Percentiles rank a stretch among this genome's conserved stretches.
These are phyloP conservation scores for Lachnellula occidentalis DNA, from an alignment of 2,329 filamentous ascomycete genomes.

Conservation along the genomic window DNA sequence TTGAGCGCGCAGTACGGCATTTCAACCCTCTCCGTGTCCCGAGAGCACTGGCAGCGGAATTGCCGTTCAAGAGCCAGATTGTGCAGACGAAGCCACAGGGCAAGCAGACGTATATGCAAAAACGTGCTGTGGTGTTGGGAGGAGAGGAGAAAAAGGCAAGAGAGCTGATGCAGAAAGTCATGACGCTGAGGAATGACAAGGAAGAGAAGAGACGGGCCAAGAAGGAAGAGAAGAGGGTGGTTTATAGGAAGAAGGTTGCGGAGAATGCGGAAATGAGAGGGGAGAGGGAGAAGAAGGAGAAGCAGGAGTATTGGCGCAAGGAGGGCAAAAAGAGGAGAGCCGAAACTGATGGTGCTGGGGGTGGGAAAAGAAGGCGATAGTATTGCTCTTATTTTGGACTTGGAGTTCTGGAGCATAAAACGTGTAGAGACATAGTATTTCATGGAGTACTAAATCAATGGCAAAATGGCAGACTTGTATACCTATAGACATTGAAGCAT, in stretches of 20 bases:
- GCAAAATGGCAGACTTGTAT: too few species aligned
- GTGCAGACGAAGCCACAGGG: slow-evolving; percentile 73
- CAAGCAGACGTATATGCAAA: slow-evolving; percentile 85
- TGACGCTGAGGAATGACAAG: slow-evolving; percentile 86
- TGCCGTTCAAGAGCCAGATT: slow-evolving; percentile 93
- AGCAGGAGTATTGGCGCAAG: slow-evolving; percentile 84
- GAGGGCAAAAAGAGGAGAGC: slow-evolving; percentile 77
- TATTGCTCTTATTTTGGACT: background rate
- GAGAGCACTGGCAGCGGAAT: slow-evolving; percentile 69
- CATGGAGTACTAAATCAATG: background rate
- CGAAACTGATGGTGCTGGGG: slow-evolving; percentile 44
- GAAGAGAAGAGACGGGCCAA: slow-evolving; percentile 74
- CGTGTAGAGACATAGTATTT: background rate
- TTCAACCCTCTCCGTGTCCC: slow-evolving; percentile 75
- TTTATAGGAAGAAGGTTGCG: slow-evolving; percentile 76
- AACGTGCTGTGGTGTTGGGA: slow-evolving; percentile 81
- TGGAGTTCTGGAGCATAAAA: background rate
- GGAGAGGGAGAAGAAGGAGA: slow-evolving; percentile 83
- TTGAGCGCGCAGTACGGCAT: slow-evolving; percentile 62
- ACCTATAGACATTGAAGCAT: background rate
- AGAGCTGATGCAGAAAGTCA: slow-evolving; percentile 86
- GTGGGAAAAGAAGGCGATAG: slow-evolving; percentile 27
- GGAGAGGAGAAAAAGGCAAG: slow-evolving; percentile 87
- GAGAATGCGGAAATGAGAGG: slow-evolving; percentile 80
- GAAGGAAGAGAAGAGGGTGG: slow-evolving; percentile 80